Evolutionary conservation across 2,329 filamentous ascomycete species (phyloP).

Genomic region (Nectriaceae sp.): DNA sequence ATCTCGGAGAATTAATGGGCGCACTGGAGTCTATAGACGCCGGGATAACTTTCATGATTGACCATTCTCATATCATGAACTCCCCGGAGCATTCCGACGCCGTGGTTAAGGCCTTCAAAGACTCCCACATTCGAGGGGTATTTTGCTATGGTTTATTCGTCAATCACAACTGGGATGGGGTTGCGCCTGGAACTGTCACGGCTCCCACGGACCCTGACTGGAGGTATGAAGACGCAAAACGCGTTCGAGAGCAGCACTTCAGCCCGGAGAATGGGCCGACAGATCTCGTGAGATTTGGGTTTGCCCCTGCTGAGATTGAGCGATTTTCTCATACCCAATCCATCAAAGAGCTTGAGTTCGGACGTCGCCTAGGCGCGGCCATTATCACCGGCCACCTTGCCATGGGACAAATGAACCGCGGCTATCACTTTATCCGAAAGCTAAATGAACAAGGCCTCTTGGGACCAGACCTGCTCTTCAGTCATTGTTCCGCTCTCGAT

Average conservation of each 20-base stretch:
- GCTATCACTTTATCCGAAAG: background rate
- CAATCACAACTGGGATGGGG: background rate
- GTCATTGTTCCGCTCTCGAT: background rate
- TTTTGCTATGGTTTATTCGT: conserved; percentile 4
- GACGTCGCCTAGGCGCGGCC: background rate
- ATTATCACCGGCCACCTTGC: background rate
- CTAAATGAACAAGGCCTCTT: background rate
- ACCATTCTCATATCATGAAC: conserved; percentile 6
- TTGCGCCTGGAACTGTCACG: background rate
- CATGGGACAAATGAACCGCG: no score
- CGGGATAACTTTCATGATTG: background rate
- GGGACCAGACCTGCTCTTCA: background rate
- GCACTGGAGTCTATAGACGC: background rate
- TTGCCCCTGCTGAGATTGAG: background rate
- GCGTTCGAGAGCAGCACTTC: background rate
- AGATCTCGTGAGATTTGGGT: background rate
- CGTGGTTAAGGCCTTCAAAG: background rate
- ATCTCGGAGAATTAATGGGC: background rate
- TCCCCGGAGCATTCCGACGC: conserved; percentile 2
- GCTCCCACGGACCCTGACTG: background rate
- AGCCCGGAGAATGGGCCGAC: background rate
- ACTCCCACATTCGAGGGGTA: conserved; percentile 1
- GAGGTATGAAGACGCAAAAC: background rate
- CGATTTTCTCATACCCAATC: background rate
- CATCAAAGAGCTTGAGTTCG: background rate